phyloP scores from a whole-genome alignment of 441 rosid genomes.

The Codiaeum variegatum region DNA sequence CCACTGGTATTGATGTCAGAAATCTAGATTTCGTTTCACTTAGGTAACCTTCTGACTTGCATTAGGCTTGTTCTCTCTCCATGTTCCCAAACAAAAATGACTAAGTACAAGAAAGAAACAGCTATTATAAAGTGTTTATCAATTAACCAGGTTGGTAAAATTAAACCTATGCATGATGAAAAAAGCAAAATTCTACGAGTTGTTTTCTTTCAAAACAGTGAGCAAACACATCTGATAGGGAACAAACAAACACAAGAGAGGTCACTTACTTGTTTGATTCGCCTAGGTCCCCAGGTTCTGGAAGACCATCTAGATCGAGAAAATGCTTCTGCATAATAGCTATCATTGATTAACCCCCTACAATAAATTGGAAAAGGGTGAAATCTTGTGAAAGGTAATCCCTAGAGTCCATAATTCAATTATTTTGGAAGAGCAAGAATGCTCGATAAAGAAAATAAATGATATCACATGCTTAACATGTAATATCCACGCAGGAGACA shows the following conservation, averaged over 20 bases:
- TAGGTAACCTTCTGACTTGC: constrained; percentile 2
- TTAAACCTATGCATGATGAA: background rate
- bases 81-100: background rate
- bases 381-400: constrained; percentile 3
- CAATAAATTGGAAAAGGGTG: constrained; percentile 22
- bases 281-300: constrained; percentile 80
- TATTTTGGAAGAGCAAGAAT: background rate
- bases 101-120: constrained; percentile 15
- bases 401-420: background rate
- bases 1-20: background rate
- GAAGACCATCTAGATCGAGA: constrained; percentile 84
- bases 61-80: background rate
- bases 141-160: background rate
- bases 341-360: constrained; percentile 78
- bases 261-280: constrained; percentile 71
- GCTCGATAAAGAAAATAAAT: background rate
- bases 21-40: background rate
- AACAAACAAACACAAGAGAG: constrained; percentile 15
- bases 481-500: background rate
- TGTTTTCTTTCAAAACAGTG: background rate
- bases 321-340: constrained; percentile 71
- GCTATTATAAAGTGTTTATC: background rate
- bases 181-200: background rate
- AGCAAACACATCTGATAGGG: background rate
- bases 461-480: background rate